Evolutionary conservation across 768 basidiomycete species (phyloP), one percentile per base, ranked within the genome.

Genomic region (Rossbeevera mucosa): DNA sequence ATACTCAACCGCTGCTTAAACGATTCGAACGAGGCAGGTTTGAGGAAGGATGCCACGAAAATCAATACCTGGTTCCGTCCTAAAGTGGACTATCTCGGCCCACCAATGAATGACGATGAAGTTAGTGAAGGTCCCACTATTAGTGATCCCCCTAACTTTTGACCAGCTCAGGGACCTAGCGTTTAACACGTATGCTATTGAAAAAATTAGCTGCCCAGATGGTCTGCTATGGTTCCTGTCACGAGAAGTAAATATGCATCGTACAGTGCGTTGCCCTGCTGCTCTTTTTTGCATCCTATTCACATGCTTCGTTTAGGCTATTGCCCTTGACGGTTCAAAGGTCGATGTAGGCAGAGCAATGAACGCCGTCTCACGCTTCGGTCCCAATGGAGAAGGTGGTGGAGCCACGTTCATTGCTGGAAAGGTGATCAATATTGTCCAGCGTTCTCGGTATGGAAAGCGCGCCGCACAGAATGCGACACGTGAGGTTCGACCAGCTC

Each of bases 151-250:
- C 52, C 50, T 59, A n/a, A 61, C 28, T 9, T 25, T 41, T 5
- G 45, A 58, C 11, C 53, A 95, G 89, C 69, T 97, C 61, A 56
- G 57, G 21, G 53, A 57, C 14, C 64, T 83, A 16, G 82, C 83
- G 4, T 91, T 98, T 61, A 85, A 94, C 55, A 85, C 86, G 3
- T 94, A 88, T 59, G 91, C 88, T 0, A 73, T 94, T 21, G 86
- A 97, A 58, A 85, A 85, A 53, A 73, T 97, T 41, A 79, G 80
- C 4, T 94, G 82, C 50, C 89, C 94, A 0, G 76, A 81, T 8
- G 85, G 86, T 3, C 75, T 98, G 68, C 71, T 77, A 53, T 83
- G 79, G 71, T 99, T 76, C 73, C 69, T 98, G 20, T 78, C 71
- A 57, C 73, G 74, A 12, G 80, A 85, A 33, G 61, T 84, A 13